Evolutionary conservation across 2,329 filamentous ascomycete species (phyloP), one percentile per base, ranked within the genome.

Genomic region (Coleophoma crateriformis): DNA sequence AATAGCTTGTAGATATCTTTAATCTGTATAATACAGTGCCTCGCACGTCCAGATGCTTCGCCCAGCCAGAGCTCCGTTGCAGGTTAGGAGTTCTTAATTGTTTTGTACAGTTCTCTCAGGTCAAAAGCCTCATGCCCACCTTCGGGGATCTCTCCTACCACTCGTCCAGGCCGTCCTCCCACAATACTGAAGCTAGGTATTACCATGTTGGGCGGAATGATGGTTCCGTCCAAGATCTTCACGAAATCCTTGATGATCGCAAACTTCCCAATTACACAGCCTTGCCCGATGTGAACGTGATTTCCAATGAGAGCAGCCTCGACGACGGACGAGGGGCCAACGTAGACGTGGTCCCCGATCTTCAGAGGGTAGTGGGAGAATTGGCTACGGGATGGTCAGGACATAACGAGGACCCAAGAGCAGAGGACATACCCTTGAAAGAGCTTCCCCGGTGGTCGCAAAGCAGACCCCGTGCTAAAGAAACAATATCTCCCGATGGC

Each of bases 201-300:
- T 20, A 97, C 89, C 84, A 95, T 95, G 53, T 90, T 87, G 0
- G 87, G 76, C 2, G 94, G 88, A 6, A 99, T 80, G 4, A 96
- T 85, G 0, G 88, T 82, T 32, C 87, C 87, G 52, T 96, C 90
- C 57, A 97, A 71, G 38, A 99, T 82, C 66, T 87, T 86, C 44
- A 95, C 90, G 63, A 90, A 95, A 67, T 97, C 94, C 68, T 96
- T 96, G 64, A 97, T 81, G 53, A 96, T 92, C 45, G 85, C 87
- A 68, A 96, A 91, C 58, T 90, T 87, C 50, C 89, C 88, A 45
- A 99, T 76, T 1, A 87, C 85, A 54, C 84, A 88, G 46, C 84
- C 81, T 49, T 78, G 77, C 19, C 90, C 91, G 53, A 99, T 88
- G 64, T 90, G 82, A 14, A 97, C 90, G 69, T 96, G 89, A 58